These are phyloP conservation scores for Colletotrichum lupini DNA, from an alignment of 2,329 filamentous ascomycete genomes.

Conservation along the genomic window DNA sequence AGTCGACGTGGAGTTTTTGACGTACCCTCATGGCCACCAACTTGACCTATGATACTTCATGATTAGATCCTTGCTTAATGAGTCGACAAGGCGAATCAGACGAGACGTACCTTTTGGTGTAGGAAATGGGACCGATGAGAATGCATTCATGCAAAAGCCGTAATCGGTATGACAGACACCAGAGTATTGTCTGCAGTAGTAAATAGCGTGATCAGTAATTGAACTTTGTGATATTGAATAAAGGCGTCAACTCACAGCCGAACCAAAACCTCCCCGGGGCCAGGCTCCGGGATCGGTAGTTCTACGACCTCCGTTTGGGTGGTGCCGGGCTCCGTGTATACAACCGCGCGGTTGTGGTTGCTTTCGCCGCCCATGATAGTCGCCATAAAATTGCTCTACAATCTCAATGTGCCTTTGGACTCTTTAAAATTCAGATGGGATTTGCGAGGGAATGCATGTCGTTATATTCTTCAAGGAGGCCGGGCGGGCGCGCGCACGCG, in stretches of 20 bases:
- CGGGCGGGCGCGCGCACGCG: not conserved
- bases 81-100: not conserved
- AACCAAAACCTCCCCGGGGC: conserved; percentile 40
- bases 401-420: not conserved
- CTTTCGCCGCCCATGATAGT: conserved; percentile 28
- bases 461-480: conserved; percentile 1
- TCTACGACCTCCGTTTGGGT: conserved; percentile 41
- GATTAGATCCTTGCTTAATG: not conserved
- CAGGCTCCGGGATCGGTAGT: conserved; percentile 39
- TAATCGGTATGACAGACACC: conserved; percentile 44
- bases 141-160: conserved; percentile 39
- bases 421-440: too few relatives aligned
- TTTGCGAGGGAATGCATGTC: conserved; percentile 24
- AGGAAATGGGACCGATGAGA: conserved; percentile 34
- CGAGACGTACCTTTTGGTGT: conserved; percentile 22
- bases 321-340: conserved; percentile 41
- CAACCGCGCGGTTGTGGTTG: conserved; percentile 38
- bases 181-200: conserved; percentile 36
- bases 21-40: conserved; percentile 38
- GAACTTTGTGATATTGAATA: not conserved
- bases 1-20: not conserved
- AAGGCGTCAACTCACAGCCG: conserved; percentile 35
- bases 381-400: conserved; percentile 15
- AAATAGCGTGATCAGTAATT: not conserved
- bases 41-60: conserved; percentile 30